phyloP scores from a whole-genome alignment of 495 filamentous ascomycete species.

The Penicillium taxi region DNA sequence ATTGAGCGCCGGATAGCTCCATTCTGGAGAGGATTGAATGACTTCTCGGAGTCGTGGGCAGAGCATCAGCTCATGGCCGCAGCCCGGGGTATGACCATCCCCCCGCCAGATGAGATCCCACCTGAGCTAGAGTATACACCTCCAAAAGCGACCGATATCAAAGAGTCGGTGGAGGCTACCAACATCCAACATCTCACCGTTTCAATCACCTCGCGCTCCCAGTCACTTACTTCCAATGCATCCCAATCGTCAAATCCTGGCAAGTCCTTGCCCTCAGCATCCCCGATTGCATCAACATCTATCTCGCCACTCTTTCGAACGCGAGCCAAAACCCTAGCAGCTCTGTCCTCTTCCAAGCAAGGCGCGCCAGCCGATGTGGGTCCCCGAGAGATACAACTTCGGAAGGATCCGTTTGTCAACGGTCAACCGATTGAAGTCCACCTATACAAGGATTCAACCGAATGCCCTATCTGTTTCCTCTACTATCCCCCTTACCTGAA shows the following conservation, averaged over 20 bases:
- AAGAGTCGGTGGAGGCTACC: slow-evolving; percentile 27
- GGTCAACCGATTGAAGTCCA: slow-evolving; percentile 87
- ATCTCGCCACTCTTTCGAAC: slow-evolving; percentile 57
- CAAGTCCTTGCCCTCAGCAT: slow-evolving; percentile 45
- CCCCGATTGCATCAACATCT: slow-evolving; percentile 48
- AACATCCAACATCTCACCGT: slow-evolving; percentile 63
- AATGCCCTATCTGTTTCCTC: slow-evolving; percentile 95
- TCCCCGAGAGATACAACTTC: slow-evolving; percentile 70
- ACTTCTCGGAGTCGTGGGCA: slow-evolving; percentile 82
- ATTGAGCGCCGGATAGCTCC: slow-evolving; percentile 89
- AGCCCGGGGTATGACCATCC: slow-evolving; percentile 76
- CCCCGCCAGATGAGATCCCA: slow-evolving; percentile 72
- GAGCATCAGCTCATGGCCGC: slow-evolving; percentile 91
- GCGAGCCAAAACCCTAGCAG: slow-evolving; percentile 77
- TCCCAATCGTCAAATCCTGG: slow-evolving; percentile 41
- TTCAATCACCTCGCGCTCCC: slow-evolving; percentile 65
- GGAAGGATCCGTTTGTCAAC: slow-evolving; percentile 81
- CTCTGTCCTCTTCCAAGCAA: slow-evolving; percentile 64
- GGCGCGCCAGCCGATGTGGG: slow-evolving; percentile 59
- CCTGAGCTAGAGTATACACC: slow-evolving; percentile 51
- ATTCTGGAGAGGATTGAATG: slow-evolving; percentile 90
- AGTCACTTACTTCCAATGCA: slow-evolving; percentile 65
- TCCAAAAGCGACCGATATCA: slow-evolving; percentile 35
- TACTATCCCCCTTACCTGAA: slow-evolving; percentile 97
- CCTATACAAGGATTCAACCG: slow-evolving; percentile 79